Conservation (phyloP, 345 rosid genomes). For the Camelina sativa region DNA sequence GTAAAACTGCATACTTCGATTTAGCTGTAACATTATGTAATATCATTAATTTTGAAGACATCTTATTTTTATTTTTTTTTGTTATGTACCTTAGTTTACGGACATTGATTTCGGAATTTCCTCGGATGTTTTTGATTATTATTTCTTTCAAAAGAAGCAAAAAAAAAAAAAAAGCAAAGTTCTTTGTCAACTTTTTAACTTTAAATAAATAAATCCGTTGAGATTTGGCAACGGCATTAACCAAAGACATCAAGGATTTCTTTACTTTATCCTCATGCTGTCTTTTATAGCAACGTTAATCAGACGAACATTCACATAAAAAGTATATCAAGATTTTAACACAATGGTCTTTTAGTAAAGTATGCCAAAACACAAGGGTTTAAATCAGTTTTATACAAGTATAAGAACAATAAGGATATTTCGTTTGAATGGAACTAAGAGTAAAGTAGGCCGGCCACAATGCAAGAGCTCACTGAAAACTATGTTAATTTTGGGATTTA, state of each 20-base stretch:
- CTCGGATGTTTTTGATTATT: slow-evolving; percentile 17
- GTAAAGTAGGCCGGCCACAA: slow-evolving; percentile 18
- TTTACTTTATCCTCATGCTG: neutral
- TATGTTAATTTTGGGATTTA: slow-evolving; percentile 30
- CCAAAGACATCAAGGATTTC: neutral
- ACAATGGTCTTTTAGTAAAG: neutral
- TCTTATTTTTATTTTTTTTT: neutral
- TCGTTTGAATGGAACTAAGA: neutral
- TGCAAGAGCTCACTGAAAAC: slow-evolving; percentile 36
- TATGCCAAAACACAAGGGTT: neutral
- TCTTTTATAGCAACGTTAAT: slow-evolving; percentile 13
- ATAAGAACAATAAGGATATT: too few relatives aligned
- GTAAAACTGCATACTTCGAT: slow-evolving; percentile 2
- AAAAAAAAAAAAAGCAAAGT: slow-evolving; percentile 19
- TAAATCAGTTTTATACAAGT: neutral
- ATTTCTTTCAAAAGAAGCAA: slow-evolving; percentile 3
- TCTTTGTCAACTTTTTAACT: slow-evolving; percentile 33
- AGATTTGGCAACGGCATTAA: slow-evolving; percentile 34
- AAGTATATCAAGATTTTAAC: neutral
- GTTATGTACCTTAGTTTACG: slow-evolving; percentile 35
- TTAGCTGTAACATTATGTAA: slow-evolving; percentile 35
- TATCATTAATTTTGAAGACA: slow-evolving; percentile 26
- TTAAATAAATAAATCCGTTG: slow-evolving; percentile 33
- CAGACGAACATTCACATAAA: slow-evolving; percentile 1
- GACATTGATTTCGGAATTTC: slow-evolving; percentile 38